Conservation (phyloP, 108 stramenopile genomes). For the Skeletonema menzelii region DNA sequence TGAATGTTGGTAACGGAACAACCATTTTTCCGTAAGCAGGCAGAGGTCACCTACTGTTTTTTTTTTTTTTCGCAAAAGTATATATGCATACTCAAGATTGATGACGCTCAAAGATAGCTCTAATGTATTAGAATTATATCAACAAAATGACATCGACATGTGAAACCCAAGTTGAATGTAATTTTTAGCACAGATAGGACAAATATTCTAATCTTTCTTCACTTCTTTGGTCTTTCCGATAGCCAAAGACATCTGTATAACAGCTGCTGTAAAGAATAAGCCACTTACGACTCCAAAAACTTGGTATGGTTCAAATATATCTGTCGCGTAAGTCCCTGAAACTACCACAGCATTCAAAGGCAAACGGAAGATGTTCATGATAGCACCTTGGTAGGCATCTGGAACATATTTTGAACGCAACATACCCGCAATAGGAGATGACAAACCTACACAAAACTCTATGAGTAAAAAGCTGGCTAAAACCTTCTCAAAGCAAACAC, state of each 20-base stretch:
- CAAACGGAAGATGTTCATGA: conserved; percentile 94
- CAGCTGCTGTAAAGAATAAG: conserved; percentile 69
- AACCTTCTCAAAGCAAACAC: conserved; percentile 58
- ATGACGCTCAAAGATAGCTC: no score
- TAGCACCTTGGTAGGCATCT: conserved; percentile 89
- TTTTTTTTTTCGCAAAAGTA: no score
- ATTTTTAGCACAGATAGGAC: no score
- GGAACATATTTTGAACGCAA: conserved; percentile 94
- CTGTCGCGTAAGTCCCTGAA: conserved; percentile 85
- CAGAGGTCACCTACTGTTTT: no score
- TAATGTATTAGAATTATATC: no score
- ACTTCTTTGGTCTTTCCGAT: conserved; percentile 34
- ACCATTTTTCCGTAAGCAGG: conserved; percentile 12
- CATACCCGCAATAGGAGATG: conserved; percentile 94
- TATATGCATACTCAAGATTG: no score
- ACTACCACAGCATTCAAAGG: conserved; percentile 95
- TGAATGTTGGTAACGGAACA: conserved; percentile 52
- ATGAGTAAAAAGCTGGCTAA: conserved; percentile 91
- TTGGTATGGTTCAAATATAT: conserved; percentile 65
- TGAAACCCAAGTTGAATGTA: no score
- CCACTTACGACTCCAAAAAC: conserved; percentile 76
- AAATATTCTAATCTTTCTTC: conserved; percentile 38
- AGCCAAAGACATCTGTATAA: conserved; percentile 75
- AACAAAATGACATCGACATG: no score
- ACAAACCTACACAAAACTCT: conserved; percentile 96